Conservation (phyloP, 495 filamentous ascomycete genomes). For the Penicillium nucicola region DNA sequence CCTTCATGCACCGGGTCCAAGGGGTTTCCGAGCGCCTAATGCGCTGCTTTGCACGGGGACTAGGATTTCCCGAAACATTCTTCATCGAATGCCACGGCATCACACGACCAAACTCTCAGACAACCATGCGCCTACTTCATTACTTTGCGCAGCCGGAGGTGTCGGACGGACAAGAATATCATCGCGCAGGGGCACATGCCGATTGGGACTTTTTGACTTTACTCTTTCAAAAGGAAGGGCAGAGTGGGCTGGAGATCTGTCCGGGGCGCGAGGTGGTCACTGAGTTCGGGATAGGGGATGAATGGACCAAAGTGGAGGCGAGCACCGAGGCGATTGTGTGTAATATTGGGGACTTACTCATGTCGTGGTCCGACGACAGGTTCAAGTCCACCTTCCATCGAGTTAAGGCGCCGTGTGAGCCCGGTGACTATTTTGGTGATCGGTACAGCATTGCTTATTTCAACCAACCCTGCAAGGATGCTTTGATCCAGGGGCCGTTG, state of each 20-base stretch:
- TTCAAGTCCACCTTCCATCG: constrained; percentile 66
- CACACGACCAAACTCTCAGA: constrained; percentile 46
- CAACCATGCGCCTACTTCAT: constrained; percentile 56
- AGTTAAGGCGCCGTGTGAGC: constrained; percentile 53
- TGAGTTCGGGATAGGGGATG: constrained; percentile 55
- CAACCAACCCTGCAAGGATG: constrained; percentile 60
- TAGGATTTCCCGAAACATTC: constrained; percentile 54
- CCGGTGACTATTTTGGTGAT: constrained; percentile 52
- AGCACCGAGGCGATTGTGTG: constrained; percentile 58
- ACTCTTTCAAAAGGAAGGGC: constrained; percentile 61
- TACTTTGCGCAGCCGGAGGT: constrained; percentile 48
- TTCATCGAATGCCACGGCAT: constrained; percentile 56
- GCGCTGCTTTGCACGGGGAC: constrained; percentile 55
- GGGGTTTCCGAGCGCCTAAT: constrained; percentile 54
- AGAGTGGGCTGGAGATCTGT: constrained; percentile 64
- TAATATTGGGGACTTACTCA: constrained; percentile 67
- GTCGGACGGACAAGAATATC: constrained; percentile 45
- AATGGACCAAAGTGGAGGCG: constrained; percentile 61
- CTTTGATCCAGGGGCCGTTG: constrained; percentile 56
- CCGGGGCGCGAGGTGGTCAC: constrained; percentile 61
- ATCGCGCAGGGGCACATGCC: constrained; percentile 62
- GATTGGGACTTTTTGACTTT: constrained; percentile 64
- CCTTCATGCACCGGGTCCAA: constrained; percentile 56
- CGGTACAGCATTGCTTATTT: constrained; percentile 66
- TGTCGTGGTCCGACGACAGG: constrained; percentile 67